phyloP scores from a whole-genome alignment of 2,329 filamentous ascomycete species.

The Pseudophaeomoniella oleicola region DNA sequence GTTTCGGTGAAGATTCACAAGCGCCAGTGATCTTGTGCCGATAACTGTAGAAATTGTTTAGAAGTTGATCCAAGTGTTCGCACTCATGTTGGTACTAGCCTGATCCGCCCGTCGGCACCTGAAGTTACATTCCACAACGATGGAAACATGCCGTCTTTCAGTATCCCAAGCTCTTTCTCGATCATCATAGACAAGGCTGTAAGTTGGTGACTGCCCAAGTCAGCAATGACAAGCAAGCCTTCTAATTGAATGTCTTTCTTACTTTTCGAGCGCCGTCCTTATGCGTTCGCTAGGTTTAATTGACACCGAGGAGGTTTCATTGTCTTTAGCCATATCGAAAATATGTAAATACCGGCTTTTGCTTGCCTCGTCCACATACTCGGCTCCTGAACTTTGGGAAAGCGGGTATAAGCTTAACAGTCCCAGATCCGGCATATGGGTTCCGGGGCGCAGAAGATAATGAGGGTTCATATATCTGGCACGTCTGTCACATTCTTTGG shows the following conservation, averaged over 20 bases:
- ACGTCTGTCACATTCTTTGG: background rate
- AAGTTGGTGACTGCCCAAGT: slow-evolving; percentile 13
- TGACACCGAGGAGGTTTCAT: background rate
- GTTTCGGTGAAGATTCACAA: slow-evolving; percentile 3
- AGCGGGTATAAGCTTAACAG: background rate
- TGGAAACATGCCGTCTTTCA: slow-evolving; percentile 10
- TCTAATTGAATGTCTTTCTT: background rate
- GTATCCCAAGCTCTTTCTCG: slow-evolving; percentile 13
- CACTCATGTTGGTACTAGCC: slow-evolving; percentile 3
- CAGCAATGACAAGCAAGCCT: background rate
- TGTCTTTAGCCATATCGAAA: slow-evolving; percentile 2
- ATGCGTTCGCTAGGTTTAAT: slow-evolving; percentile 1
- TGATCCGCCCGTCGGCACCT: slow-evolving; percentile 3
- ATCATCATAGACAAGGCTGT: slow-evolving; percentile 17
- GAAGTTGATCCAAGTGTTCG: slow-evolving; percentile 1
- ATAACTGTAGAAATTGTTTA: slow-evolving; percentile 6
- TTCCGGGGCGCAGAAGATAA: slow-evolving; percentile 4
- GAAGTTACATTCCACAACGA: slow-evolving; percentile 10
- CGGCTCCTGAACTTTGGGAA: background rate
- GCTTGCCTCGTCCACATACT: slow-evolving; percentile 1
- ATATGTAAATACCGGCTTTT: slow-evolving; percentile 1
- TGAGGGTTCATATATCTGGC: slow-evolving; percentile 4
- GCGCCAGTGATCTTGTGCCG: slow-evolving; percentile 10
- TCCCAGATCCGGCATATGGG: background rate
- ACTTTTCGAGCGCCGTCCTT: background rate